Evolutionary conservation across 2,329 filamentous ascomycete species (phyloP), one percentile per base, ranked within the genome.

Genomic region (Arthrobotrys sinensis): DNA sequence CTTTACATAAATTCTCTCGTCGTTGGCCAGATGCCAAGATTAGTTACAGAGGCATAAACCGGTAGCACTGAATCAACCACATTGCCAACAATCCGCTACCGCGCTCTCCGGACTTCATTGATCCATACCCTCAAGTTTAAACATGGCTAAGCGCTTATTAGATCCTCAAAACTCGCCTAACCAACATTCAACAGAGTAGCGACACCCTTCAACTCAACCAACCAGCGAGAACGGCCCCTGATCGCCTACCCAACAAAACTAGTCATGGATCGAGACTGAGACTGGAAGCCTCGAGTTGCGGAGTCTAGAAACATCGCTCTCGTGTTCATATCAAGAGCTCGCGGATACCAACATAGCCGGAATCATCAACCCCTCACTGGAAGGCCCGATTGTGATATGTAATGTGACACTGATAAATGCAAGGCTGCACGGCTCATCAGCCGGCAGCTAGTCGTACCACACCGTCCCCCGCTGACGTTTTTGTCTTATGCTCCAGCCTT

Each of bases 381-480:
- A 40, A n/a, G 7, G 2, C 11, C 16, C 55, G 21, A 4, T 43
- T 60, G 36, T 43, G 55, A 43, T 60, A 36, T 43, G 55, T 60
- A 19, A 60, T 43, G 55, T 60, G 19, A 57, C 55, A 60, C 55
- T 0, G 36, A 40, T 60, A 43, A 19, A 28, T 57, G 19, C 55
- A 60, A 40, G 55, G 34, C 55, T 28, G 55, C 34, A 60, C 34
- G 36, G 55, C 55, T 43, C 55, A 60, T 32, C 19, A 60, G 38
- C 65, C 52, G 52, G 52, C 65, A 45, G 65, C 50, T 69, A n/a
- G 65, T 43, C 55, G 21, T 60, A 43, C 55, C 43, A 57, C 46
- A 5, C 48, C 36, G 36, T 7, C 24, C 43, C 66, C 66, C 52
- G 53, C 66, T 70, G 53, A 70, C 53, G 66, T 70, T 62, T 60